Evolutionary conservation across 2,329 filamentous ascomycete species (phyloP).

Genomic region (Nigrograna mackinnonii): DNA sequence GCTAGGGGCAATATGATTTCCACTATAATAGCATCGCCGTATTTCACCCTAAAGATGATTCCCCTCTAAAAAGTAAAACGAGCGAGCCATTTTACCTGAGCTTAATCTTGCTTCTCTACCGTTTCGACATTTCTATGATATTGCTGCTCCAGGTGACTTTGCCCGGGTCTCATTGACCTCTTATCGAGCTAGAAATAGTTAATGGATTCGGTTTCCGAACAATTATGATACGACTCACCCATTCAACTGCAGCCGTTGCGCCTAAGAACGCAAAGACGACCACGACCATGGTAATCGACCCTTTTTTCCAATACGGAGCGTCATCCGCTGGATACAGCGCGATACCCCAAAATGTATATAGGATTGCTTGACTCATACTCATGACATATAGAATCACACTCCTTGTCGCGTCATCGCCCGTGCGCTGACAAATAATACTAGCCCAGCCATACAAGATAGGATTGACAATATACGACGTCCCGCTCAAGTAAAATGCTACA

Average conservation of each 20-base stretch:
- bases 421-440: constrained; percentile 41
- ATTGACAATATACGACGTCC: constrained; percentile 46
- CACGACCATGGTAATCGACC: constrained; percentile 40
- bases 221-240: no score
- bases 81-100: no score
- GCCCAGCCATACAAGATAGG: constrained; percentile 46
- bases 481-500: constrained; percentile 43
- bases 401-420: constrained; percentile 46
- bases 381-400: constrained; percentile 46
- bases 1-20: no score
- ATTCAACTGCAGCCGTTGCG: constrained; percentile 22
- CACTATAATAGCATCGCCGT: no score
- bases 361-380: constrained; percentile 43
- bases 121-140: no score
- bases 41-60: no score
- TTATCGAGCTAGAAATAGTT: no score
- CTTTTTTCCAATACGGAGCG: constrained; percentile 48
- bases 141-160: no score
- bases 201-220: no score
- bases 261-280: constrained; percentile 30
- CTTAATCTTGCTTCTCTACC: no score
- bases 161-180: no score
- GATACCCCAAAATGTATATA: constrained; percentile 54
- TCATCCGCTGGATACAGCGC: constrained; percentile 47
- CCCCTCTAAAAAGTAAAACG: no score